Percentiles rank a stretch among this genome's conserved stretches.
phyloP scores from a whole-genome alignment of 805 yeast genomes.

The Saccharomyces kudriavzevii region DNA sequence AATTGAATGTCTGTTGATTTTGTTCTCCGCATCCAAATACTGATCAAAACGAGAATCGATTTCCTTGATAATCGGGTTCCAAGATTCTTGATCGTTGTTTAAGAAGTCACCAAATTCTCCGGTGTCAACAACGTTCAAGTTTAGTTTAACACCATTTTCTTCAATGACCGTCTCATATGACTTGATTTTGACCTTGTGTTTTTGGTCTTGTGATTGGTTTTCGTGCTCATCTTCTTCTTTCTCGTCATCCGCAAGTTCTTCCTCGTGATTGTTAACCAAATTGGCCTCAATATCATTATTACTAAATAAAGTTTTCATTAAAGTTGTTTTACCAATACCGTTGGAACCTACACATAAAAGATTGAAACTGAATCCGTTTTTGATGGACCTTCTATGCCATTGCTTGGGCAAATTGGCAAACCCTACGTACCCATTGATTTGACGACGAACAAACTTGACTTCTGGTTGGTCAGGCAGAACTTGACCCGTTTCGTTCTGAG shows the following conservation, averaged over 20 bases:
- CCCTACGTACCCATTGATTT: slow-evolving; percentile 88
- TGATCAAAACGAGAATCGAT: slow-evolving; percentile 78
- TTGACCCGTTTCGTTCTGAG: slow-evolving; percentile 14
- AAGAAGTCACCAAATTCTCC: slow-evolving; percentile 92
- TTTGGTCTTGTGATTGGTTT: slow-evolving; percentile 3
- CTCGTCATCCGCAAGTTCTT: slow-evolving; percentile 3
- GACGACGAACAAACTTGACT: slow-evolving; percentile 63
- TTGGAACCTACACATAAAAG: slow-evolving; percentile 84
- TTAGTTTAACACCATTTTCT: slow-evolving; percentile 87
- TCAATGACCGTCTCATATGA: slow-evolving; percentile 66
- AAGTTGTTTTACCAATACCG: slow-evolving; percentile 89
- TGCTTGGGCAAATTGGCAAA: slow-evolving; percentile 96
- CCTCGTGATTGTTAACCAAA: slow-evolving; percentile 7
- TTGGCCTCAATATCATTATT: slow-evolving; percentile 9
- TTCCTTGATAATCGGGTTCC: slow-evolving; percentile 90
- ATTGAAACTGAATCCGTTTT: slow-evolving; percentile 83
- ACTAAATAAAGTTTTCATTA: slow-evolving; percentile 84
- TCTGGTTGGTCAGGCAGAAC: slow-evolving; percentile 33
- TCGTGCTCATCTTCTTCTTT: slow-evolving; percentile 5
- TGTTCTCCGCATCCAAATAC: slow-evolving; percentile 83
- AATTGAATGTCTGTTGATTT: slow-evolving; percentile 61
- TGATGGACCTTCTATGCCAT: slow-evolving; percentile 92
- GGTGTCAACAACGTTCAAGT: slow-evolving; percentile 75
- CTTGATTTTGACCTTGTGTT: slow-evolving; percentile 42
- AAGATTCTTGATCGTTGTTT: slow-evolving; percentile 58